phyloP scores from a whole-genome alignment of 2,329 filamentous ascomycete species.

The Hypoxylon sp. region DNA sequence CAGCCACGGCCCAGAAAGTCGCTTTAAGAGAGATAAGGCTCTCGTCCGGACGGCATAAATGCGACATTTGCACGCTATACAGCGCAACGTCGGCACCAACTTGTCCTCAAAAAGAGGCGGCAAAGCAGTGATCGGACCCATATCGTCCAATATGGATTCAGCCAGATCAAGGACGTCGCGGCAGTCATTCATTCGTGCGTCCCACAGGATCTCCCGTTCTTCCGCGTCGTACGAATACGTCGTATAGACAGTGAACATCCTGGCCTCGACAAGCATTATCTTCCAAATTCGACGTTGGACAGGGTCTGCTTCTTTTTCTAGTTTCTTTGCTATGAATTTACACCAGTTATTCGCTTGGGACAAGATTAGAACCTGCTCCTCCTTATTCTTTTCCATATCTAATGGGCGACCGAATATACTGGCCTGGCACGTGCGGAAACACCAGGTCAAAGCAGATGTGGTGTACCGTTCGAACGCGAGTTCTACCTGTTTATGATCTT shows the following conservation, averaged over 20 bases:
- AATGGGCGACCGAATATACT: not conserved
- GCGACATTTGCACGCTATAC: constrained; percentile 29
- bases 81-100: constrained; percentile 30
- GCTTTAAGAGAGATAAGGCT: constrained; percentile 26
- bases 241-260: constrained; percentile 29
- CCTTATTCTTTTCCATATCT: constrained; percentile 13
- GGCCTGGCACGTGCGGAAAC: constrained; percentile 23
- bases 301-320: constrained; percentile 23
- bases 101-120: constrained; percentile 40
- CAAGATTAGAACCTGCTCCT: constrained; percentile 23
- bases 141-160: constrained; percentile 22
- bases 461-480: constrained; percentile 29
- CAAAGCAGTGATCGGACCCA: not conserved
- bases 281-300: constrained; percentile 23
- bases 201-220: constrained; percentile 31
- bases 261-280: constrained; percentile 33
- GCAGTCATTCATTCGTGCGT: constrained; percentile 21
- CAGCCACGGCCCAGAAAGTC: constrained; percentile 34
- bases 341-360: constrained; percentile 24
- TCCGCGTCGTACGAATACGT: constrained; percentile 9
- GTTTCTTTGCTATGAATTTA: constrained; percentile 23
- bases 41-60: constrained; percentile 22
- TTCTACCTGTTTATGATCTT: constrained; percentile 8
- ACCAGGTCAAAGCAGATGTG: constrained; percentile 32
- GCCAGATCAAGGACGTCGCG: constrained; percentile 24